These are phyloP conservation scores for Hippophae tibetana DNA, from an alignment of 306 rosid species.

Conservation along the genomic window DNA sequence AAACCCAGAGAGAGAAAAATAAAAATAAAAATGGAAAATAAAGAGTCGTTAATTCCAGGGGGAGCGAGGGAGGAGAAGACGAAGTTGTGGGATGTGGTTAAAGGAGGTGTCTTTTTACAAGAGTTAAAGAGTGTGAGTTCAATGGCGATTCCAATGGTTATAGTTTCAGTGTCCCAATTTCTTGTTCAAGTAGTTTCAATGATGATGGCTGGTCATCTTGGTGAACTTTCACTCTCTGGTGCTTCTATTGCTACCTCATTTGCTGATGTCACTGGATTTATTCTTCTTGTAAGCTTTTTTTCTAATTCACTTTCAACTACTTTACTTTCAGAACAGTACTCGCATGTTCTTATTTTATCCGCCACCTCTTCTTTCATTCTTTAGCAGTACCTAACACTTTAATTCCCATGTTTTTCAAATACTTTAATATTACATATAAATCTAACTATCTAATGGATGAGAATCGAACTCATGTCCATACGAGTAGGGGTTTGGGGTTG, in stretches of 20 bases:
- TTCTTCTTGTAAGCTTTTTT: slow-evolving; percentile 7
- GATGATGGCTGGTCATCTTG: slow-evolving; percentile 10
- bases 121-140: slow-evolving; percentile 4
- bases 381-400: too few species aligned
- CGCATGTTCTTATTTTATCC: too few species aligned
- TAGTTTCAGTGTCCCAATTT: not conserved
- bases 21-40: too few species aligned
- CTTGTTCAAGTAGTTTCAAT: slow-evolving; percentile 1
- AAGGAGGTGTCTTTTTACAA: not conserved
- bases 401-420: too few species aligned
- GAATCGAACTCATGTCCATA: too few species aligned
- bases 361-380: too few species aligned
- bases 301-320: not conserved
- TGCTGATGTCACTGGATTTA: slow-evolving; percentile 13
- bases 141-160: slow-evolving; percentile 8
- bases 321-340: not conserved
- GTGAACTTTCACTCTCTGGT: not conserved
- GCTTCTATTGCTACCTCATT: slow-evolving; percentile 13
- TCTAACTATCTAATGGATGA: too few species aligned
- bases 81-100: slow-evolving; percentile 1
- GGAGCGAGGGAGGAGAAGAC: not conserved
- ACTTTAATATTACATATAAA: too few species aligned
- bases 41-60: not conserved
- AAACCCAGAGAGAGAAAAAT: too few species aligned
- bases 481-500: too few species aligned